A percentile compares a stretch with the other conserved stretches of the same genome.
Conservation (phyloP, 768 basidiomycete genomes). For the Pleurotus djamor region DNA sequence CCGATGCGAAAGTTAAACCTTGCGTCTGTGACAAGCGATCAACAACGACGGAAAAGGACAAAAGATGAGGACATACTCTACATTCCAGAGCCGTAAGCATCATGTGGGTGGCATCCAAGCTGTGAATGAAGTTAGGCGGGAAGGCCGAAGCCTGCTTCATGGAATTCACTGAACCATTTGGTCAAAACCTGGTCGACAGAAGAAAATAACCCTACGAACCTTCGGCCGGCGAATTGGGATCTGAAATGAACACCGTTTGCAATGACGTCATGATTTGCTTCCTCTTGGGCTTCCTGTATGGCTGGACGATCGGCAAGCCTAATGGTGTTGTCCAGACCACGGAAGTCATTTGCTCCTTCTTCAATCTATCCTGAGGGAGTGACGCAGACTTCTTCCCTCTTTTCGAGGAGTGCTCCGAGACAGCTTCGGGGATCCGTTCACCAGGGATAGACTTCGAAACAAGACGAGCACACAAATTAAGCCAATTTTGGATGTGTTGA, state of each 20-base stretch:
- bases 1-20: slow-evolving; percentile 85
- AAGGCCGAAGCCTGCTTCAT: slow-evolving; percentile 93
- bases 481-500: slow-evolving; percentile 88
- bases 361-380: slow-evolving; percentile 38
- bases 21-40: slow-evolving; percentile 44
- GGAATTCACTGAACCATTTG: slow-evolving; percentile 55
- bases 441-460: slow-evolving; percentile 85
- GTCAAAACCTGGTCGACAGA: neutral
- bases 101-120: slow-evolving; percentile 98
- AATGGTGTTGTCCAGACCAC: slow-evolving; percentile 97
- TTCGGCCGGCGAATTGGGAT: slow-evolving; percentile 75
- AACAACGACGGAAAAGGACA: slow-evolving; percentile 1
- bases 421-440: slow-evolving; percentile 53
- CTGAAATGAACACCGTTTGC: slow-evolving; percentile 87
- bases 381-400: slow-evolving; percentile 10
- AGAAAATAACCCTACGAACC: slow-evolving; percentile 30
- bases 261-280: slow-evolving; percentile 84
- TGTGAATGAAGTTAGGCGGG: slow-evolving; percentile 99
- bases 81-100: slow-evolving; percentile 94
- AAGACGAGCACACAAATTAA: slow-evolving; percentile 77
- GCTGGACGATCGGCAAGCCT: slow-evolving; percentile 95
- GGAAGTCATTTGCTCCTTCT: slow-evolving; percentile 90
- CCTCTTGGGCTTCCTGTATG: slow-evolving; percentile 81
- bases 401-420: slow-evolving; percentile 19
- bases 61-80: slow-evolving; percentile 42